Base-by-base conservation (phyloP, 768 basidiomycete species). In the Leccinum olivaceopallidum region DNA sequence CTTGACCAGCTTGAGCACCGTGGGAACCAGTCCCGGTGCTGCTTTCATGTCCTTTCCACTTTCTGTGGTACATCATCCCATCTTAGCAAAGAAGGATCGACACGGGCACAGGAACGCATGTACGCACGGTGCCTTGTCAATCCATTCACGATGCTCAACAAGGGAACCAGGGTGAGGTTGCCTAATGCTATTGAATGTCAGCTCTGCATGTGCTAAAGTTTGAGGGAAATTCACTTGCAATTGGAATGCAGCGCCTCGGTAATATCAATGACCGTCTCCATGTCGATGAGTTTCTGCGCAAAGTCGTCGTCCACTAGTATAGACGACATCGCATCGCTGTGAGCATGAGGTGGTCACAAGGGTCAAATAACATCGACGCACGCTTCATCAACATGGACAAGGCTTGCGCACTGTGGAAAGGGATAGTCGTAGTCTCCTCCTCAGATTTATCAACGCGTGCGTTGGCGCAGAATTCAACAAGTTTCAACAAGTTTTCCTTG, bases 381-480 rank as follows among this genome's bases (percentile, higher is more conserved):
- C 69, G n/a, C 47, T 71, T 65, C 56, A 69, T 65, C 36, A 74
- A 42, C 59, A 73, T 55, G 5, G 67, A 56, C 56, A 71, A 57
- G 14, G 73, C 71, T 26, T 69, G 73, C 4, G 67, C 65, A n/a
- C 66, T 60, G 47, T 74, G 59, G 28, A 72, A 70, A 53, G 60
- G 63, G 22, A 65, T 54, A 2, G 59, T 67, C 1, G 62, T 65
- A 16, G 62, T 60, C 10, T 58, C 64, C 13, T 72, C 71, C 13
- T 63, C 60, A 9, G 58, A 55, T 50, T 53, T 55, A 22, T 10
- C 16, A 1, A 63, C 28, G 6, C 59, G 61, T 4, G 34, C 24
- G 37, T 47, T 51, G 8, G 70, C 63, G n/a, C 66, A 74, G 3
- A 66, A 57, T 8, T 58, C 30, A 52, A 74, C 58, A 13, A 73